These are phyloP conservation scores for Pestalotiopsis sp. DNA, from an alignment of 2,329 filamentous ascomycete genomes.

Conservation along the genomic window DNA sequence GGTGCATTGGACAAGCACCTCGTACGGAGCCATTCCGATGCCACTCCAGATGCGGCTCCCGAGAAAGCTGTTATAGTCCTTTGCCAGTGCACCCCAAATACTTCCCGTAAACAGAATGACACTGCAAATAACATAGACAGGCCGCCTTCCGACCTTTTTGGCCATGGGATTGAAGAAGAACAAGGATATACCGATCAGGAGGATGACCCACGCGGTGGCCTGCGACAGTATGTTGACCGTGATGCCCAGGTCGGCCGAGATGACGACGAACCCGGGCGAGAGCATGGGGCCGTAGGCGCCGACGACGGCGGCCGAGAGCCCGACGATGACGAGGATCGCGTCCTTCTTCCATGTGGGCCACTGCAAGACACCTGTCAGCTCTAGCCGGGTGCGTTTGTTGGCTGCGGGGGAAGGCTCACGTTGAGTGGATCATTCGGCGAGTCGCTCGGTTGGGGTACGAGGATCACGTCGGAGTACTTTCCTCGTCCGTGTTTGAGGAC, in stretches of 20 bases:
- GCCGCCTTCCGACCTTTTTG: conserved; percentile 51
- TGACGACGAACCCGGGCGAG: conserved; percentile 49
- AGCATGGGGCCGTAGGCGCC: conserved; percentile 56
- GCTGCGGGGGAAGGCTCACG: conserved; percentile 27
- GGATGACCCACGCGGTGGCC: conserved; percentile 49
- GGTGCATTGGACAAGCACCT: conserved; percentile 55
- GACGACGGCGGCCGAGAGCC: conserved; percentile 47
- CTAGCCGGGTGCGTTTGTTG: not conserved
- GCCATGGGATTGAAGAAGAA: conserved; percentile 55
- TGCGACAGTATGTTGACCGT: conserved; percentile 45
- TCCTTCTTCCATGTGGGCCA: conserved; percentile 50
- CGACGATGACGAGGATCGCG: conserved; percentile 45
- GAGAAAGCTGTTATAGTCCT: conserved; percentile 46
- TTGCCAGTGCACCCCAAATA: conserved; percentile 48
- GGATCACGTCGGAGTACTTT: conserved; percentile 35
- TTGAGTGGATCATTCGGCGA: conserved; percentile 53
- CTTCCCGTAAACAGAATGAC: conserved; percentile 48
- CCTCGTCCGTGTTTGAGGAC: conserved; percentile 41
- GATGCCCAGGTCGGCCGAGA: conserved; percentile 45
- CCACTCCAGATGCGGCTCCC: conserved; percentile 48
- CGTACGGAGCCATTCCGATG: conserved; percentile 52
- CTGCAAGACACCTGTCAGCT: conserved; percentile 21
- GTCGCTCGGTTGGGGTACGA: conserved; percentile 48
- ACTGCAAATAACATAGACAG: conserved; percentile 50
- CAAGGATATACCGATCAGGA: conserved; percentile 48